Percentiles rank a stretch among this genome's conserved stretches.
These are phyloP conservation scores for Aureobasidium namibiae DNA, from an alignment of 2,329 filamentous ascomycete genomes.

Conservation along the genomic window DNA sequence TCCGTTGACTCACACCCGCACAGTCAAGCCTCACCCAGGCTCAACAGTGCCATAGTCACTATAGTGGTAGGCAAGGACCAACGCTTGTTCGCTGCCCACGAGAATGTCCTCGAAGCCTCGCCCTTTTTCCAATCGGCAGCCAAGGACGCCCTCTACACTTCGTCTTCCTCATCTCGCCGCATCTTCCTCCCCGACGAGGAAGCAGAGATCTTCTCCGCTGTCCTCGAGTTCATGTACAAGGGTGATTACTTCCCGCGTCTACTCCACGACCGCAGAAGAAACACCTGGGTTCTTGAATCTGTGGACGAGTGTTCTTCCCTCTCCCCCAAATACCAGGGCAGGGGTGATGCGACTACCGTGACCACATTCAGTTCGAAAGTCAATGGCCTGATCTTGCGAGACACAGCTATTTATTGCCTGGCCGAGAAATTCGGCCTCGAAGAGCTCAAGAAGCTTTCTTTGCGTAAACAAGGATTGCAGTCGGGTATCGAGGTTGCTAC, in stretches of 20 bases:
- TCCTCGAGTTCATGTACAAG: constrained; percentile 97
- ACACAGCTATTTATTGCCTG: constrained; percentile 91
- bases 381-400: constrained; percentile 66
- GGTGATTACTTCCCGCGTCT: constrained; percentile 90
- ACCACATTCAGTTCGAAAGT: constrained; percentile 70
- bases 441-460: constrained; percentile 80
- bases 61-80: constrained; percentile 76
- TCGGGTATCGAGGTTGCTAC: constrained; percentile 85
- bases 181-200: constrained; percentile 71
- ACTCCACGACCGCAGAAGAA: constrained; percentile 74
- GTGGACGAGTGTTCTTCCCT: constrained; percentile 20
- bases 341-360: constrained; percentile 56
- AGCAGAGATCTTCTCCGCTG: constrained; percentile 84
- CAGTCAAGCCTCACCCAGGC: constrained; percentile 32
- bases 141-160: constrained; percentile 14
- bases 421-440: constrained; percentile 86
- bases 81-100: constrained; percentile 88
- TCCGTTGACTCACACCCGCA: neutral
- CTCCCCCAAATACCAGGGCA: constrained; percentile 37
- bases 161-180: constrained; percentile 59
- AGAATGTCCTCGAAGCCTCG: constrained; percentile 80
- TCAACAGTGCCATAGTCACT: constrained; percentile 71
- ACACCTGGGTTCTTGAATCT: constrained; percentile 78
- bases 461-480: constrained; percentile 92
- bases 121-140: constrained; percentile 57